Conservation (phyloP, 2,329 filamentous ascomycete genomes). For the Phaeosphaeria sp. region DNA sequence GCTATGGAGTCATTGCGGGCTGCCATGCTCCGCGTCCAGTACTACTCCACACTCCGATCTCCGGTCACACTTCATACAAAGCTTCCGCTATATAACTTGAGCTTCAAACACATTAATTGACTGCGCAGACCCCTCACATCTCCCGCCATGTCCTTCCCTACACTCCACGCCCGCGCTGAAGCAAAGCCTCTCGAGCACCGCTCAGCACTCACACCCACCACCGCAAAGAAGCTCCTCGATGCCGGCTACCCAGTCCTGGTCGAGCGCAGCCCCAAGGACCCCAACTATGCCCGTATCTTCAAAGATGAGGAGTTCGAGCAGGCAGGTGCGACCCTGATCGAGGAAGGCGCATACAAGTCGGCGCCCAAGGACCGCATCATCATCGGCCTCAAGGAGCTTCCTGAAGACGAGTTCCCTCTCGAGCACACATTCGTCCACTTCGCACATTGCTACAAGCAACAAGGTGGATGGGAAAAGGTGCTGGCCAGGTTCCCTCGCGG, state of each 20-base stretch:
- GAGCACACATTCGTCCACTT: slow-evolving; percentile 52
- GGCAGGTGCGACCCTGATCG: slow-evolving; percentile 48
- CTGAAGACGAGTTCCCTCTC: slow-evolving; percentile 47
- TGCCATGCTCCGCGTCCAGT: slow-evolving; percentile 9
- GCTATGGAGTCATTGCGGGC: slow-evolving; percentile 33
- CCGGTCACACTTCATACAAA: slow-evolving; percentile 11
- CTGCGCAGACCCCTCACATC: background rate
- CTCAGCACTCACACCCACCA: slow-evolving; percentile 49
- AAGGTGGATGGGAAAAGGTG: slow-evolving; percentile 72
- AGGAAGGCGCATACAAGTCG: slow-evolving; percentile 47
- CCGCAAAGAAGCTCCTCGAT: slow-evolving; percentile 49
- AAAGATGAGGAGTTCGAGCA: slow-evolving; percentile 49
- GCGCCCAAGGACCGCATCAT: slow-evolving; percentile 50
- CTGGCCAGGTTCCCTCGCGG: slow-evolving; percentile 81
- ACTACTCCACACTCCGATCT: slow-evolving; percentile 24
- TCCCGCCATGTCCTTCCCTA: slow-evolving; percentile 43
- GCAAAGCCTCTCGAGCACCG: slow-evolving; percentile 51
- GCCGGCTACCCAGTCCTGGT: slow-evolving; percentile 50
- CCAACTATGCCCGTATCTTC: slow-evolving; percentile 51
- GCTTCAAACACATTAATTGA: slow-evolving; percentile 16
- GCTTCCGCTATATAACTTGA: background rate
- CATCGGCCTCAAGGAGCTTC: slow-evolving; percentile 52
- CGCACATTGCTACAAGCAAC: slow-evolving; percentile 53
- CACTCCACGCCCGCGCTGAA: slow-evolving; percentile 52
- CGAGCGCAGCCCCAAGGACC: slow-evolving; percentile 48